Conservation (phyloP, 2,329 filamentous ascomycete genomes). For the Diaporthe nobilis region DNA sequence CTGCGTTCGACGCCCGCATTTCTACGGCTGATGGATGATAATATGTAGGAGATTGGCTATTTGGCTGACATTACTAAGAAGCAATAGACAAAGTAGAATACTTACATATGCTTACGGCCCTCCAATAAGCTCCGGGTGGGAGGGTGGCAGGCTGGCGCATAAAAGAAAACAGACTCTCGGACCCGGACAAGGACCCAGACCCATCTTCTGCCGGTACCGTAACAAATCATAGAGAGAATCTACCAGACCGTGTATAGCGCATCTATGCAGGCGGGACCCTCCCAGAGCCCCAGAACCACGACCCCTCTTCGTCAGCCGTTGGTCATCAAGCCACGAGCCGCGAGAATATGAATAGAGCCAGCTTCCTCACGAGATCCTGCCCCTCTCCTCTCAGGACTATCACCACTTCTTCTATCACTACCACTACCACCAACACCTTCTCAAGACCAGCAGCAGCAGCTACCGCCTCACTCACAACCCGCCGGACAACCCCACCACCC, state of each 20-base stretch:
- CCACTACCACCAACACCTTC: conserved; percentile 40
- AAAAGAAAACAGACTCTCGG: background rate
- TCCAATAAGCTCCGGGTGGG: background rate
- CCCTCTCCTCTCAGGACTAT: conserved; percentile 29
- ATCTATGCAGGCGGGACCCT: conserved; percentile 30
- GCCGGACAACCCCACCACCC: conserved; percentile 43
- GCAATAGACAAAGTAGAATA: background rate
- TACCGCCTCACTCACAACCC: conserved; percentile 33
- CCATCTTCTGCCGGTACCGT: conserved; percentile 18
- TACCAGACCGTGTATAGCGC: conserved; percentile 14
- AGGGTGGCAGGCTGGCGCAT: conserved; percentile 6
- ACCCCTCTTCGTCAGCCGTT: conserved; percentile 36
- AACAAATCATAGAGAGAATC: background rate
- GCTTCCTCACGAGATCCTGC: conserved; percentile 24
- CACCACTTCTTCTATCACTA: conserved; percentile 24
- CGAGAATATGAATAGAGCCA: conserved; percentile 39
- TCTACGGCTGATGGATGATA: background rate
- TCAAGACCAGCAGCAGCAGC: conserved; percentile 2
- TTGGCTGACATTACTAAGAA: background rate
- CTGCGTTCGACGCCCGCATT: background rate
- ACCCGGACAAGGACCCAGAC: background rate
- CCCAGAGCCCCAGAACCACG: conserved; percentile 4
- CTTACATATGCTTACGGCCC: background rate
- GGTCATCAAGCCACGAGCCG: conserved; percentile 31
- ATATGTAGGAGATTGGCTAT: background rate